Conservation (phyloP, 2,329 filamentous ascomycete genomes). For the Pestalotiopsis fici region DNA sequence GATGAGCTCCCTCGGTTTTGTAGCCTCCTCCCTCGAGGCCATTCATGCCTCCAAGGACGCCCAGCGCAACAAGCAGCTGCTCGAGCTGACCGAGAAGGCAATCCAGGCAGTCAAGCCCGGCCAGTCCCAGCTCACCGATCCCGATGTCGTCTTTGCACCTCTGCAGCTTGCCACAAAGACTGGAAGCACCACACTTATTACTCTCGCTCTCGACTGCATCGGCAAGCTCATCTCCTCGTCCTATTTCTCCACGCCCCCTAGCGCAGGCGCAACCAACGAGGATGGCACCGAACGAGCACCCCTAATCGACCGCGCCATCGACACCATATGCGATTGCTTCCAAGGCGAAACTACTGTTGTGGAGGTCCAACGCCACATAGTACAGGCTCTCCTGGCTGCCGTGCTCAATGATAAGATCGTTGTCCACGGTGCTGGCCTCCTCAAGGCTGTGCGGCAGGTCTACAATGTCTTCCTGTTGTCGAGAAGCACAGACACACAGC, state of each 20-base stretch:
- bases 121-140: constrained; percentile 79
- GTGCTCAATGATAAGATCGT: constrained; percentile 99
- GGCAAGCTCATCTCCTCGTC: constrained; percentile 99
- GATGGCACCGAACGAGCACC: constrained; percentile 58
- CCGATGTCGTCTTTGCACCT: constrained; percentile 89
- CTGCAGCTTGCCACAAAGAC: constrained; percentile 88
- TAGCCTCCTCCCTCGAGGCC: constrained; percentile 88
- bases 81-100: constrained; percentile 79
- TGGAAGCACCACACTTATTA: constrained; percentile 81
- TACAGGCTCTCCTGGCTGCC: constrained; percentile 93
- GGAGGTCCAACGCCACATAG: constrained; percentile 95
- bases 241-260: constrained; percentile 80
- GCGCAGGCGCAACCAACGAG: constrained; percentile 42
- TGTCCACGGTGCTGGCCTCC: constrained; percentile 90
- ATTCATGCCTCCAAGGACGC: constrained; percentile 93
- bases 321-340: constrained; percentile 99
- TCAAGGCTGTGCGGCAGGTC: constrained; percentile 96
- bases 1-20: constrained; percentile 94
- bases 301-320: constrained; percentile 94
- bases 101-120: constrained; percentile 84
- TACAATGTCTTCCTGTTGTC: constrained; percentile 99
- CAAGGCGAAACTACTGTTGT: constrained; percentile 91
- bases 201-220: constrained; percentile 92
- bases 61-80: constrained; percentile 79
- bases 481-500: constrained; percentile 91